Base-by-base conservation (phyloP, 1,139 yeast genomes). In the Insectozyma bohioensis region DNA sequence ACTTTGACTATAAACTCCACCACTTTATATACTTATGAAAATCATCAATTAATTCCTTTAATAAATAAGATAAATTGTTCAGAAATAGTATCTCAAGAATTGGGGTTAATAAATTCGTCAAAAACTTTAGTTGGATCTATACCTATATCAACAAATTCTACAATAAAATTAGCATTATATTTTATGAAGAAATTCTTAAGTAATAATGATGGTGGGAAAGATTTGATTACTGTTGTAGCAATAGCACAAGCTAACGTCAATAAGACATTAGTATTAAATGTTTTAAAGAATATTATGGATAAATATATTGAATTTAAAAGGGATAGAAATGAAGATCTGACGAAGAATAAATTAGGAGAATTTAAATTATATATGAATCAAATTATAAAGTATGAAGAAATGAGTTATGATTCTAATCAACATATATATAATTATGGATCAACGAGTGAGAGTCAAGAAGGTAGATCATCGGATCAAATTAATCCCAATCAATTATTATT, bases 21-120 rank as follows among this genome's bases (percentile, higher is more conserved):
- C 12, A 75, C 81, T 0, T 54, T 75, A 13, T 76, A 71, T 52
- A 72, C 80, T 10, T 72, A 76, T 46, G 80, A 75, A 43, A 73
- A 74, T 49, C 54, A 56, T 36, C 62, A 58, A 32, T 52, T 75
- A 23, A 58, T 61, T 2, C 67, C 66, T 30, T 45, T 53, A 10
- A 45, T 67, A 16, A 57, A 62, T 31, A 65, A 65, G 40, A 53
- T 73, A 34, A 75, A 74, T 45, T 75, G 78, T 44, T 65, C 75
- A 2, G 81, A 75, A 45, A 54, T 73, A 5, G 61, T 75, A 3
- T 70, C 79, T n/a, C 76, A 70, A 46, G 80, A 75, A 39, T 51
- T 76, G 30, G 80, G 80, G 2, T 54, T 67, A 16, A 72, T 76
- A 27, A 75, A 75, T 49, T 61, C 77, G 2, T 60, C 71, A 20